A percentile compares a stretch with the other conserved stretches of the same genome.
phyloP scores from a whole-genome alignment of 176 grass and related monocot genomes.

The Juncus inflexus region DNA sequence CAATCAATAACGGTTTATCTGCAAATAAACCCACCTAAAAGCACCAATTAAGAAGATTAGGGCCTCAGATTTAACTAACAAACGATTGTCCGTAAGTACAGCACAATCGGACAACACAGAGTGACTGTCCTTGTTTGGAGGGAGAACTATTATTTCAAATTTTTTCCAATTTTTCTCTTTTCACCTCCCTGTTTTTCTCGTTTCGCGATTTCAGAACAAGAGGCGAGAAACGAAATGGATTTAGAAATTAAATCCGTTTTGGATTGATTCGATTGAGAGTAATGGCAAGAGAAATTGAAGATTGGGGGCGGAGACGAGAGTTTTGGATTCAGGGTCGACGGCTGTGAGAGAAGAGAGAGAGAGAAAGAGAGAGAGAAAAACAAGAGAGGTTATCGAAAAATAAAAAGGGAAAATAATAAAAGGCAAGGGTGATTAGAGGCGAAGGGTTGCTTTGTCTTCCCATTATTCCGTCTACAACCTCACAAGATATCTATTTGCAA shows the following conservation, averaged over 20 bases:
- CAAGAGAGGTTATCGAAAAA: slow-evolving; percentile 45
- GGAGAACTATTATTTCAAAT: slow-evolving; percentile 22
- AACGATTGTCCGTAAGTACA: background rate
- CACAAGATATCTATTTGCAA: too few relatives aligned
- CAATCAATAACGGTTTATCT: background rate
- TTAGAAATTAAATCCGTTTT: slow-evolving; percentile 17
- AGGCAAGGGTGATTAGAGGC: slow-evolving; percentile 51
- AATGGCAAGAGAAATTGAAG: slow-evolving; percentile 6
- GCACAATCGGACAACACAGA: slow-evolving; percentile 3
- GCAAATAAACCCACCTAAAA: slow-evolving; percentile 26
- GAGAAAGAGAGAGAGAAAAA: background rate
- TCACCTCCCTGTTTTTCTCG: background rate
- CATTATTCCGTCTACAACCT: background rate
- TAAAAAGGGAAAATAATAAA: slow-evolving; percentile 32
- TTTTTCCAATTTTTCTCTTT: slow-evolving; percentile 1
- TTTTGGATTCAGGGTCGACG: slow-evolving; percentile 46
- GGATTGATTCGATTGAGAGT: slow-evolving; percentile 30
- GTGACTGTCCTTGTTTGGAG: slow-evolving; percentile 23
- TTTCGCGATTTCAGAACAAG: slow-evolving; percentile 20
- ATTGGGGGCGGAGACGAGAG: slow-evolving; percentile 22
- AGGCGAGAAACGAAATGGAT: background rate
- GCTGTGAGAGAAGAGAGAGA: slow-evolving; percentile 17
- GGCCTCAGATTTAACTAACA: background rate
- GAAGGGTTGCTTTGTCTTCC: slow-evolving; percentile 5
- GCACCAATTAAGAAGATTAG: slow-evolving; percentile 18